These are phyloP conservation scores for Cyclanthera cordifolia DNA, from an alignment of 306 rosid genomes.

Conservation along the genomic window DNA sequence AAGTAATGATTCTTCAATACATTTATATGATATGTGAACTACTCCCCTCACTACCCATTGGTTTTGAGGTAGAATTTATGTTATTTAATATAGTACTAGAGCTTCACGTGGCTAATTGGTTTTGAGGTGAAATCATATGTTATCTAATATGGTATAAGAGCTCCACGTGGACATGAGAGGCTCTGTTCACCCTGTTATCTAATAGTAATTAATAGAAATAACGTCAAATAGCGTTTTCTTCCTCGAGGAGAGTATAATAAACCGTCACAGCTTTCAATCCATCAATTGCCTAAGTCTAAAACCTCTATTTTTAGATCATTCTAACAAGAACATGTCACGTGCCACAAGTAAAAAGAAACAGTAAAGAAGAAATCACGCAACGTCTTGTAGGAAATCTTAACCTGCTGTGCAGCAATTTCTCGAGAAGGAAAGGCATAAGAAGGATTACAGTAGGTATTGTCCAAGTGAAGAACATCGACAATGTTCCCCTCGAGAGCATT, in stretches of 20 bases:
- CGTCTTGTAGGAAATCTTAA: constrained; percentile 5
- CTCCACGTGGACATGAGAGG: too few species aligned
- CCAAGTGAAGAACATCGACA: constrained; percentile 46
- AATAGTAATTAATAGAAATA: neutral
- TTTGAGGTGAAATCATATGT: too few species aligned
- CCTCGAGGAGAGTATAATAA: neutral
- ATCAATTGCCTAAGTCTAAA: neutral
- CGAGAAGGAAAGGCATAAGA: constrained; percentile 48
- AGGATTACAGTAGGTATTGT: constrained; percentile 68
- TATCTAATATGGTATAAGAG: too few species aligned
- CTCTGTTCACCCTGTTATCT: too few species aligned
- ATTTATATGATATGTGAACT: too few species aligned
- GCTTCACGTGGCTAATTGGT: too few species aligned
- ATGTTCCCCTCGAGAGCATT: constrained; percentile 28
- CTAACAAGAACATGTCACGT: neutral
- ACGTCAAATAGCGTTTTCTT: neutral
- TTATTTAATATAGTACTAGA: too few species aligned
- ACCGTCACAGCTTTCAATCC: neutral
- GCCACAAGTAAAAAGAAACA: neutral
- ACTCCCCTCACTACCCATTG: too few species aligned
- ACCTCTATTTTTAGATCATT: neutral
- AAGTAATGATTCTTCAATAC: too few species aligned
- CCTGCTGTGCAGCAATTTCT: constrained; percentile 44
- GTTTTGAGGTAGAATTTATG: too few species aligned
- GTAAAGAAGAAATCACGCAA: neutral